Evolutionary conservation across 106 monocot species (phyloP), one percentile per base, ranked within the genome.

Genomic region (Acorus gramineus): DNA sequence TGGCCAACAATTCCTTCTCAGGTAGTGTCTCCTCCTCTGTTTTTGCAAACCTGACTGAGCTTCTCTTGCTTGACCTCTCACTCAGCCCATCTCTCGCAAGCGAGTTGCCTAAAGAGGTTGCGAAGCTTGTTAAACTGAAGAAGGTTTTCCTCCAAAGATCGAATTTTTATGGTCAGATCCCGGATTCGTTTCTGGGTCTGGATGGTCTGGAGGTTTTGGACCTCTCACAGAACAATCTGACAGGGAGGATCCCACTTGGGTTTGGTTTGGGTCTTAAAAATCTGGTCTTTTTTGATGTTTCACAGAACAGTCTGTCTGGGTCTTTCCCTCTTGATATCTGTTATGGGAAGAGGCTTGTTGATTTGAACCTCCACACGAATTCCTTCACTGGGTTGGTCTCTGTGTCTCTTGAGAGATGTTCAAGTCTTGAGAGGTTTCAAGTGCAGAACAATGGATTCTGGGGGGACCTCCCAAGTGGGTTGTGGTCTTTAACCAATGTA

Each of bases 401-500:
- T 6, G 59, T 42, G 8, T 53, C 45, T 8, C 60, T 89, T 53
- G 73, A 11, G 71, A 56, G 70, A 49, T 89, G 88, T 73, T 56
- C 14, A 3, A 73, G 64, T 6, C 82, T 89, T 14, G 69, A 81
- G 69, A 78, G 77, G 58, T 77, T 89, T 51, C 76, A 89, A 66
- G 75, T 89, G 7, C 84, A 84, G 53, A 79, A 71, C 62, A 84
- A 84, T 58, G 68, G 55, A n/a, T 77, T 89, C 48, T 68, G 64
- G 2, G 84, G 81, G 4, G 57, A 53, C 3, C 74, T 89, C 47
- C 89, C 89, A 52, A 55, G 73, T 42, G 81, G 79, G 48, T 11
- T 89, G 4, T 89, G 89, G 89, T 81, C 81, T 46, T 65, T 89
- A 70, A 73, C 84, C 7, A 64, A 76, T 11, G 47, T 89, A 48